Base-by-base conservation (phyloP, 148 eudicot genomes). In the Cornus kousa region DNA sequence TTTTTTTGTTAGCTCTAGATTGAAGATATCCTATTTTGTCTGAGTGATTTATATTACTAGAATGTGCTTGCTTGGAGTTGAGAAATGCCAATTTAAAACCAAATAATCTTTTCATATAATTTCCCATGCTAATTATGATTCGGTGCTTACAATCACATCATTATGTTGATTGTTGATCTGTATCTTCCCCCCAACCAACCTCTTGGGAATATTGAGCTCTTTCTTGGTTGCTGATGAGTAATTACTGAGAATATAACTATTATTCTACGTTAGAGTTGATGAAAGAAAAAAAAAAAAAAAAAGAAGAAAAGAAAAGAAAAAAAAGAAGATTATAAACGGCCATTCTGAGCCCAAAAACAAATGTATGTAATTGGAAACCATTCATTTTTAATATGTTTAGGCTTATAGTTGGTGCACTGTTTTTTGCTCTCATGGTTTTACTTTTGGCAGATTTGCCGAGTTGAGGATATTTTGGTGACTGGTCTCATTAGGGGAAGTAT, bases 401-500 rank as follows among this genome's bases (percentile, higher is more conserved):
- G 40, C 46, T 65, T 80, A 60, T 43, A 57, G 40, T 74, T 53
- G 66, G 16, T 74, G 57, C 46, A 68, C 31, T 32, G 70, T 39
- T 67, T 64, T 28, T 19, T n/a, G 10, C 7, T 19, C 31, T 67
- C 66, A 32, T 32, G 32, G 28, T 70, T 40, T 46, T 60, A 53
- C 28, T 59, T 74, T 80, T 79, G 81, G 79, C 83, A 93, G 97
- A 88, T 93, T 79, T 93, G 97, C 79, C 93, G 97, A 73, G 97
- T 93, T 35, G 97, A 93, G 82, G 97, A 93, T 68, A 88, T 93
- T 82, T 83, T 93, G 83, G 90, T 93, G 67, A 85, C 74, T 82
- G 97, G 97, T 65, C 79, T 86, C 32, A 79, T 93, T 33, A 86
- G 74, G 81, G 97, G 97, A 80, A 93, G 95, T 79, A 84, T 91